Evolutionary conservation across 306 rosid genomes (phyloP).

Genomic region (Quercus agrifolia): DNA sequence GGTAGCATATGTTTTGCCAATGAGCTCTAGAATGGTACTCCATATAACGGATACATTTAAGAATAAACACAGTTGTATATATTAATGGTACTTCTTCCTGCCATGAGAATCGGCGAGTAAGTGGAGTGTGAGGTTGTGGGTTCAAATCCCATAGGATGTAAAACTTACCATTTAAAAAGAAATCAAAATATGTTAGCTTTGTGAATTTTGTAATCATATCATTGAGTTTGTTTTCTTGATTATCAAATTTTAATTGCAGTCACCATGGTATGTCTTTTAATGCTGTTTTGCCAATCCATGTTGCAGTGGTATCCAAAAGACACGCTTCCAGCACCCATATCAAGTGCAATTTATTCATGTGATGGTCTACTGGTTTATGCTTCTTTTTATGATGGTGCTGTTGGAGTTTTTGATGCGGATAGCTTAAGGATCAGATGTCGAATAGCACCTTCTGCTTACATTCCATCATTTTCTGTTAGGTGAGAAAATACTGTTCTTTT

Average conservation of each 20-base stretch:
- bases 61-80: no score
- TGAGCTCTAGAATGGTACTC: no score
- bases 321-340: slow-evolving; percentile 30
- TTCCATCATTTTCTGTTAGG: slow-evolving; percentile 39
- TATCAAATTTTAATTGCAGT: neutral
- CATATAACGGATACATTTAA: no score
- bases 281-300: neutral
- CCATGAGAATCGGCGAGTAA: no score
- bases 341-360: slow-evolving; percentile 47
- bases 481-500: neutral
- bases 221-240: neutral
- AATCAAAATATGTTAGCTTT: neutral
- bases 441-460: slow-evolving; percentile 36
- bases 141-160: no score
- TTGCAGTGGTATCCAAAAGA: slow-evolving; percentile 43
- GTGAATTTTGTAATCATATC: neutral
- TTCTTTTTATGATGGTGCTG: slow-evolving; percentile 36
- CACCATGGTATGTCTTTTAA: neutral
- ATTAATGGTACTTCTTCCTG: no score
- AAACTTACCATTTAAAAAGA: no score
- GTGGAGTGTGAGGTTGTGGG: no score
- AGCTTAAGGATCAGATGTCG: slow-evolving; percentile 40
- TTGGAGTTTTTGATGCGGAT: slow-evolving; percentile 41
- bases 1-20: no score
- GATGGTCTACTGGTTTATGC: slow-evolving; percentile 35